These are phyloP conservation scores for Rhodotorula glutinis DNA, from an alignment of 1,284 basidiomycete genomes.

Conservation along the genomic window DNA sequence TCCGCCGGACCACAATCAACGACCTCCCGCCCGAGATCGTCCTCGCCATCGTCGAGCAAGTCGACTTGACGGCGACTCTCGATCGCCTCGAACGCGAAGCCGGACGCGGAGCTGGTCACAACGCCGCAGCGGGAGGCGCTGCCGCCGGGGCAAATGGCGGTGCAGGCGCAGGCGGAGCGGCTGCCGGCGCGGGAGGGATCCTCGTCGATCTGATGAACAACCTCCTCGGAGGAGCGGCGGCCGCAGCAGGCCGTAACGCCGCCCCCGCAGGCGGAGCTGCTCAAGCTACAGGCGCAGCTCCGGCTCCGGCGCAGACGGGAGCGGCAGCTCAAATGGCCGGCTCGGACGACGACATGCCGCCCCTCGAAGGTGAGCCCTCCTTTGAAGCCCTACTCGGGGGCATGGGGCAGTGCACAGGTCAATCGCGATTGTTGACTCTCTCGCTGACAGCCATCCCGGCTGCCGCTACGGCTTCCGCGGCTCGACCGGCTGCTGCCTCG, in stretches of 20 bases:
- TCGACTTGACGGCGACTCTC: constrained; percentile 1
- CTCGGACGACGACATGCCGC: constrained; percentile 19
- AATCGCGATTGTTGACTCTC: too few relatives aligned
- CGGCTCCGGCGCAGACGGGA: neutral
- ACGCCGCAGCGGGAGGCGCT: neutral
- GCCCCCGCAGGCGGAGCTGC: neutral
- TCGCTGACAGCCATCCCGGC: neutral
- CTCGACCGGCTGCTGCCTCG: too few relatives aligned
- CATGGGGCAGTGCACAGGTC: too few relatives aligned
- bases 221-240: neutral
- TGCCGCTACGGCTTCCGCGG: neutral
- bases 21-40: constrained; percentile 33
- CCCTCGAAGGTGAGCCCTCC: constrained; percentile 15
- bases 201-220: neutral
- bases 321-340: neutral
- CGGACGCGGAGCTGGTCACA: neutral
- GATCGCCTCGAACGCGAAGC: neutral
- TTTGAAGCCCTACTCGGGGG: too few relatives aligned
- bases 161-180: neutral
- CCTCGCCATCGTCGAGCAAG: constrained; percentile 23
- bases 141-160: neutral
- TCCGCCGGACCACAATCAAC: constrained; percentile 6
- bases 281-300: neutral
- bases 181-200: neutral
- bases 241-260: neutral